Percentiles rank a stretch among this genome's conserved stretches.
phyloP scores from a whole-genome alignment of 1,139 yeast genomes.

The Saccharomyces hybrid region DNA sequence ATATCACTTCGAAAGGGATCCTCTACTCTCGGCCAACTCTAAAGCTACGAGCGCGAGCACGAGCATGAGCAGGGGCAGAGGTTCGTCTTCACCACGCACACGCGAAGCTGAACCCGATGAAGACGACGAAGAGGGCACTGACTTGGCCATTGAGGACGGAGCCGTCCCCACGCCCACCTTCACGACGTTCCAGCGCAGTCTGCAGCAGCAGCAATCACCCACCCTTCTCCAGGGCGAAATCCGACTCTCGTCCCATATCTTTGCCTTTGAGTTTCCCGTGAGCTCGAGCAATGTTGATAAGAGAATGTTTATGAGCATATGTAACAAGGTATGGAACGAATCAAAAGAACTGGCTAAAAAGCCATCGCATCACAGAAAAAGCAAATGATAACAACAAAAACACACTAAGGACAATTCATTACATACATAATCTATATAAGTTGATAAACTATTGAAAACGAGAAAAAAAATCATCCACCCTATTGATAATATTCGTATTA shows the following conservation, averaged over 20 bases:
- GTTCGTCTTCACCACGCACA: background rate
- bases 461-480: background rate
- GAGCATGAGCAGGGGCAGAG: background rate
- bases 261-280: conserved; percentile 25
- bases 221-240: conserved; percentile 20
- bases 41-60: background rate
- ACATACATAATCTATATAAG: background rate
- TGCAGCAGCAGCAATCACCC: conserved; percentile 3
- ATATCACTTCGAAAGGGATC: background rate
- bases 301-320: conserved; percentile 30
- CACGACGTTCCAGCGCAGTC: conserved; percentile 5
- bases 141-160: conserved; percentile 8
- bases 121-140: conserved; percentile 8
- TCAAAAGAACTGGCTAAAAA: conserved; percentile 11
- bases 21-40: background rate
- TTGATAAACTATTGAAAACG: background rate
- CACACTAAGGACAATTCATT: conserved; percentile 1
- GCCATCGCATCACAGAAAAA: background rate
- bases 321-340: conserved; percentile 32
- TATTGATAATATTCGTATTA: background rate
- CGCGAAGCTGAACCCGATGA: conserved; percentile 1
- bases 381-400: background rate
- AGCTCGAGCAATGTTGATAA: conserved; percentile 21
- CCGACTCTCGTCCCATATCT: conserved; percentile 19
- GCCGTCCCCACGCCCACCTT: conserved; percentile 7